Evolutionary conservation across 441 rosid species (phyloP), one percentile per base, ranked within the genome.

Genomic region (Pelargonium myrrhifolium): DNA sequence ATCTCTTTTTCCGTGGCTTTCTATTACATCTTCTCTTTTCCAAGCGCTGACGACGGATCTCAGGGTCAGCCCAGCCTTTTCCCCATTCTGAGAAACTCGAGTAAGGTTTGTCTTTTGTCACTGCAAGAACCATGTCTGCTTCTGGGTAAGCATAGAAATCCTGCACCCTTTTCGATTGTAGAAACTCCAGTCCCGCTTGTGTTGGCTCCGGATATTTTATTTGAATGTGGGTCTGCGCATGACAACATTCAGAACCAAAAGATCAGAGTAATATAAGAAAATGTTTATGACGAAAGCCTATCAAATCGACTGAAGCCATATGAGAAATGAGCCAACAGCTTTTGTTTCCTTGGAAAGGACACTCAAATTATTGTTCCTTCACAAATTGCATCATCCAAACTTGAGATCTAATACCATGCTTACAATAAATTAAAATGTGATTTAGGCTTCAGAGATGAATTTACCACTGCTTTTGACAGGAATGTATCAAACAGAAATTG

Each of bases 31-130:
- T 72, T 39, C 58, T 83, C 51, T 74, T 77, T 62, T 42, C 80
- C 66, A 90, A 68, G 21, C 93, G 85, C 39, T 79, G 84, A 0
- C 87, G 86, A 1, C 93, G 85, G 70, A 83, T 90, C 78, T 86
- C 92, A 20, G 97, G 96, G 81, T 88, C 87, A 21, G 96, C 96
- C 98, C 98, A 92, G 61, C 97, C 97, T 69, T 82, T 88, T 12
- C 97, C 92, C 96, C 97, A 88, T 1, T 80, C 84, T 2, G 92
- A 81, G 76, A 88, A 86, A 49, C 81, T 78, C 20, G 85, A 78
- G 68, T 81, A 78, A 12, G 86, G 43, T 72, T 64, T 72, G 14
- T 14, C 17, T 61, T 67, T 79, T 64, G 70, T 78, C 67, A 65
- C 18, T 0, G 92, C 76, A 24, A 87, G 85, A 43, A 83, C 72